Evolutionary conservation across 176 grass and related monocot species (phyloP).

Genomic region (Zizania latifolia): DNA sequence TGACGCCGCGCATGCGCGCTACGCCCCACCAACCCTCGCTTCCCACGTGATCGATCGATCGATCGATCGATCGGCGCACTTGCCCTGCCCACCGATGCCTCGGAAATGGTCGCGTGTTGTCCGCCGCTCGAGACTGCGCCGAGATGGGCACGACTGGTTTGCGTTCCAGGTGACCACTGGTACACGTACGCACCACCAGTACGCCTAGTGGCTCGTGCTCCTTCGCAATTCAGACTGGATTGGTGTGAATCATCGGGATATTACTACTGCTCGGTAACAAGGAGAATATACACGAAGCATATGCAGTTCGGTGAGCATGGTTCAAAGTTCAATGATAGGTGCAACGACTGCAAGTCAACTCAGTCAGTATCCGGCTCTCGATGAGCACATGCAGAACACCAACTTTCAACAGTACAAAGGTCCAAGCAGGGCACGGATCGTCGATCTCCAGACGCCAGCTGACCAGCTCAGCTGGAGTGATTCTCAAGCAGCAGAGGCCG

Average conservation of each 20-base stretch:
- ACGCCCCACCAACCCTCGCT: constrained; percentile 1
- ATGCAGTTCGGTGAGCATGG: not conserved
- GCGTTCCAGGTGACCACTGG: too few species aligned
- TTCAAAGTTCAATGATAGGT: not conserved
- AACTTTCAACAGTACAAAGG: not conserved
- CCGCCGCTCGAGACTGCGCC: too few species aligned
- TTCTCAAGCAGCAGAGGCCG: not conserved
- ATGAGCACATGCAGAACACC: not conserved
- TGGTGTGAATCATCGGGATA: too few species aligned
- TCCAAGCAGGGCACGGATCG: not conserved
- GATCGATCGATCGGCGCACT: too few species aligned
- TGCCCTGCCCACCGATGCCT: too few species aligned
- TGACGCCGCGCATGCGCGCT: not conserved
- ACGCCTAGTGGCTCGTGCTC: too few species aligned
- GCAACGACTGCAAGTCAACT: not conserved
- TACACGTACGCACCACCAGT: too few species aligned
- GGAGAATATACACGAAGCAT: not conserved
- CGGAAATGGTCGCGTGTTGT: too few species aligned
- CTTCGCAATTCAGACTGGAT: too few species aligned
- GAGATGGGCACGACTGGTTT: too few species aligned
- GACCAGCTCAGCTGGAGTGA: constrained; percentile 30
- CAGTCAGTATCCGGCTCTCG: too few species aligned
- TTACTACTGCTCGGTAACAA: too few species aligned
- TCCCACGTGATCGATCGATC: not conserved
- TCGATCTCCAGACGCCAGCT: not conserved